A percentile compares a stretch with the other conserved stretches of the same genome.
Evolutionary conservation across 805 yeast species (phyloP).

Genomic region (Sugiyamaella valdiviana): DNA sequence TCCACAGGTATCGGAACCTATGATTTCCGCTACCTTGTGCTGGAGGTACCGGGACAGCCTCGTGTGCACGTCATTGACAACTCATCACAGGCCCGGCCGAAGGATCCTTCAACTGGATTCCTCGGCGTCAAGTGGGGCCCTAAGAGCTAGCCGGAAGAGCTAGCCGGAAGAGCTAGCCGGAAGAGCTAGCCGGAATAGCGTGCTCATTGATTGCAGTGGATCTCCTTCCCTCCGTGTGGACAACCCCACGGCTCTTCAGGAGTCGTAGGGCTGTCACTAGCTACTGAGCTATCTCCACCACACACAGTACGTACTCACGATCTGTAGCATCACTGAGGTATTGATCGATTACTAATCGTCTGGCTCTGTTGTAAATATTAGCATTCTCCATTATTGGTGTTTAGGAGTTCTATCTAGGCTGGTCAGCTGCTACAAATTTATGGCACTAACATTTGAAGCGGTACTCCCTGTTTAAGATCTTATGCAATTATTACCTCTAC

Average conservation of each 20-base stretch:
- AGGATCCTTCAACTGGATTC: slow-evolving; percentile 48
- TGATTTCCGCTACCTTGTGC: slow-evolving; percentile 62
- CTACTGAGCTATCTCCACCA: too few species aligned
- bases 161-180: neutral
- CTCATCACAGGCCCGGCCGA: slow-evolving; percentile 43
- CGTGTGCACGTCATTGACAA: slow-evolving; percentile 56
- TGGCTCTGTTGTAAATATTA: neutral
- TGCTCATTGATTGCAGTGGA: too few species aligned
- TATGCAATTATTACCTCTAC: neutral
- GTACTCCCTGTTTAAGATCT: neutral
- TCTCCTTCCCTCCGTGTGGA: too few species aligned
- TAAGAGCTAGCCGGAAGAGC: slow-evolving; percentile 25
- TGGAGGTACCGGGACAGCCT: slow-evolving; percentile 67
- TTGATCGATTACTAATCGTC: neutral
- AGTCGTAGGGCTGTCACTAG: too few species aligned
- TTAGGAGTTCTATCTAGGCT: neutral
- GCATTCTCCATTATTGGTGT: neutral
- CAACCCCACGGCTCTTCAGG: too few species aligned
- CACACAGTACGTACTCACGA: neutral
- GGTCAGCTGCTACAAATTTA: too few species aligned
- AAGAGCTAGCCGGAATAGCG: neutral
- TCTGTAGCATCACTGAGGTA: neutral
- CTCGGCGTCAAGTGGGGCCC: slow-evolving; percentile 88
- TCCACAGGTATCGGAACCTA: slow-evolving; percentile 40
- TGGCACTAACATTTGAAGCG: too few species aligned